phyloP scores from a whole-genome alignment of 495 filamentous ascomycete species.

The Hyaloscypha finlandica region DNA sequence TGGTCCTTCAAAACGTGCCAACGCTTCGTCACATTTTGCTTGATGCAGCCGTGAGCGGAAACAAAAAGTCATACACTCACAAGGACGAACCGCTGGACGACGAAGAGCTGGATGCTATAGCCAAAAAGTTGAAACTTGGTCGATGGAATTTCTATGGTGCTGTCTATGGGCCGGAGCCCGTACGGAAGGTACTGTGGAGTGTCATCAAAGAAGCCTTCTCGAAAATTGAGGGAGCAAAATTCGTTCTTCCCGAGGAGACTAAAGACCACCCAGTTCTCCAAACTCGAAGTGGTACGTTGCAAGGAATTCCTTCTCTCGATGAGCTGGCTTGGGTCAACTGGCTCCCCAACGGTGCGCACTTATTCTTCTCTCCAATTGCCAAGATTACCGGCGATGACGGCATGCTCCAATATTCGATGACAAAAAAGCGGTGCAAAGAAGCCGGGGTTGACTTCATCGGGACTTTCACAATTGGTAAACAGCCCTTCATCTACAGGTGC shows the following conservation, averaged over 20 bases:
- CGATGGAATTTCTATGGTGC: conserved; percentile 60
- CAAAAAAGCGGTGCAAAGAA: conserved; percentile 39
- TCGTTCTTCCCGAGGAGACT: conserved; percentile 46
- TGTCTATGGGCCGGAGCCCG: conserved; percentile 49
- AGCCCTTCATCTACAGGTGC: neutral
- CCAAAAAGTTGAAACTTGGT: conserved; percentile 40
- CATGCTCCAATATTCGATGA: conserved; percentile 45
- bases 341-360: conserved; percentile 56
- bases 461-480: conserved; percentile 50
- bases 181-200: conserved; percentile 45
- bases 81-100: conserved; percentile 42
- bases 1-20: conserved; percentile 54
- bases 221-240: conserved; percentile 44
- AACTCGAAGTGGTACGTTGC: conserved; percentile 40
- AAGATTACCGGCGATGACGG: conserved; percentile 54
- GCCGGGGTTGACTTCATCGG: conserved; percentile 54
- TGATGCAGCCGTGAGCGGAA: conserved; percentile 45
- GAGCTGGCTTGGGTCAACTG: conserved; percentile 59
- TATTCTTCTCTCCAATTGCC: conserved; percentile 59
- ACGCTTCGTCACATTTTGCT: conserved; percentile 50
- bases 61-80: conserved; percentile 36
- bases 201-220: conserved; percentile 49
- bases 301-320: conserved; percentile 49
- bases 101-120: conserved; percentile 38
- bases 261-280: conserved; percentile 42